These are phyloP conservation scores for Pochonia chlamydosporia DNA, from an alignment of 2,329 filamentous ascomycete genomes.

Conservation along the genomic window DNA sequence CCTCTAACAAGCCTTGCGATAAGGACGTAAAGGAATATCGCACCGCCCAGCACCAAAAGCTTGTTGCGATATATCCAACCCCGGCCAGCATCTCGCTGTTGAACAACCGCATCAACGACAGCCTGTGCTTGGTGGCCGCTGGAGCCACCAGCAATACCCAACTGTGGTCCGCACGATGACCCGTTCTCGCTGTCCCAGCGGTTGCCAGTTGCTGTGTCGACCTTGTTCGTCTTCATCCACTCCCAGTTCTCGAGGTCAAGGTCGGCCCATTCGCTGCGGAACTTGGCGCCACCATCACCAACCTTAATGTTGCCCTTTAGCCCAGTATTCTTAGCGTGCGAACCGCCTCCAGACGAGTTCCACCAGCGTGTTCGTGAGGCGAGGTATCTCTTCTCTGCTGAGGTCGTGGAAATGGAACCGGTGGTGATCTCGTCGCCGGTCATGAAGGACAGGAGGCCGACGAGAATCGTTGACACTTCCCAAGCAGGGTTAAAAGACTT, in stretches of 20 bases:
- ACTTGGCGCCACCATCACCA: conserved; percentile 89
- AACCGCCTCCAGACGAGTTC: conserved; percentile 91
- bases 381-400: conserved; percentile 70
- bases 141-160: conserved; percentile 54
- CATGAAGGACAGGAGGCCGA: conserved; percentile 95
- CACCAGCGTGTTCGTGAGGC: conserved; percentile 83
- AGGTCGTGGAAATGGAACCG: conserved; percentile 72
- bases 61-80: conserved; percentile 80
- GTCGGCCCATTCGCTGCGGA: conserved; percentile 83
- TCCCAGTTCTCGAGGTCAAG: conserved; percentile 83
- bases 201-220: conserved; percentile 72
- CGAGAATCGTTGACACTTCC: conserved; percentile 95
- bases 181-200: conserved; percentile 44
- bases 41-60: conserved; percentile 61
- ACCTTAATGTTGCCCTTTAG: conserved; percentile 78
- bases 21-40: conserved; percentile 78
- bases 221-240: conserved; percentile 79
- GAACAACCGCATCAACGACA: conserved; percentile 71
- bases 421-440: conserved; percentile 98
- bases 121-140: conserved; percentile 60
- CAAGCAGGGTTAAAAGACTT: conserved; percentile 98
- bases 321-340: conserved; percentile 49
- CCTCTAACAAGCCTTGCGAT: conserved; percentile 67
- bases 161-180: conserved; percentile 44
- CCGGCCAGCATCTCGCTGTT: conserved; percentile 72